Evolutionary conservation across 2,329 filamentous ascomycete genomes (phyloP).

Genomic region (Hymenoscyphus infarciens): DNA sequence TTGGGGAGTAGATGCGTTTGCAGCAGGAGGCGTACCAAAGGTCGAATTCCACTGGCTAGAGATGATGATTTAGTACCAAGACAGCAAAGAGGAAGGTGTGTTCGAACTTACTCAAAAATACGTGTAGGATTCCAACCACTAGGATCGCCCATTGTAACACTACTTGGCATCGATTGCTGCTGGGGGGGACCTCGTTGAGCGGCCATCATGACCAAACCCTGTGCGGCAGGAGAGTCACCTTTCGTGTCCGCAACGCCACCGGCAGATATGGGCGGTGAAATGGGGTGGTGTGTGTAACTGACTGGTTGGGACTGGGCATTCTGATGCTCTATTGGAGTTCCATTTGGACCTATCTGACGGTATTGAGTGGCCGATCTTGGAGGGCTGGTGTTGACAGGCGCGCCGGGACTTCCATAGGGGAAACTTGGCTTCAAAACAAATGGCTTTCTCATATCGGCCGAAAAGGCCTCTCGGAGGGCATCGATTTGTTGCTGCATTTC

Average conservation of each 20-base stretch:
- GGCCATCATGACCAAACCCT: constrained; percentile 69
- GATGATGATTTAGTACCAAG: constrained; percentile 29
- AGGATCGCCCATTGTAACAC: constrained; percentile 60
- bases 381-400: constrained; percentile 27
- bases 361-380: constrained; percentile 28
- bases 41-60: constrained; percentile 90
- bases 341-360: constrained; percentile 26
- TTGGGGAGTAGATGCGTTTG: constrained; percentile 35
- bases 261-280: constrained; percentile 76
- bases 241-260: constrained; percentile 66
- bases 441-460: constrained; percentile 75
- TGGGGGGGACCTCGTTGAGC: constrained; percentile 48
- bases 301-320: constrained; percentile 54
- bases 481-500: constrained; percentile 90
- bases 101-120: constrained; percentile 77
- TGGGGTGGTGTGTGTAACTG: constrained; percentile 67
- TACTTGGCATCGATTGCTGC: constrained; percentile 48
- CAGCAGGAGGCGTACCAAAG: constrained; percentile 61
- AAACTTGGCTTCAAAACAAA: constrained; percentile 88
- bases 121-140: constrained; percentile 78
- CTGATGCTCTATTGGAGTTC: constrained; percentile 38
- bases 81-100: not conserved
- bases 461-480: constrained; percentile 85
- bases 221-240: constrained; percentile 70
- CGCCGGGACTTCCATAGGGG: constrained; percentile 72